Evolutionary conservation across 306 rosid genomes (phyloP).

Genomic region (Cicer pinnatifidum): DNA sequence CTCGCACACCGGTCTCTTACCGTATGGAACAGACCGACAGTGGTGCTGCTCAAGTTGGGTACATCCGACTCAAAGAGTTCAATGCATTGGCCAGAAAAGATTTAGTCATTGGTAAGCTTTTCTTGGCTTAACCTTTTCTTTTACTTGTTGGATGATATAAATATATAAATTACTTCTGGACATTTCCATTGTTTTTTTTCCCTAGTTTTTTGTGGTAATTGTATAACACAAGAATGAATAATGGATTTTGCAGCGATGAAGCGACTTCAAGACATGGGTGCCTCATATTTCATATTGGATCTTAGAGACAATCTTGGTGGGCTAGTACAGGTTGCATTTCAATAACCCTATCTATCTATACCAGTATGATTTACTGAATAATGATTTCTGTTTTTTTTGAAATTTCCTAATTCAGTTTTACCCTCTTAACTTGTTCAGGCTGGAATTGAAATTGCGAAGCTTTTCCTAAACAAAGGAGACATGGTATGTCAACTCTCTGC

Average conservation of each 20-base stretch:
- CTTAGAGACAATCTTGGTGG: constrained; percentile 99
- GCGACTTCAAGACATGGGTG: constrained; percentile 89
- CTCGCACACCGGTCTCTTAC: constrained; percentile 88
- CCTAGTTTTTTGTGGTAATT: neutral
- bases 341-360: constrained; percentile 13
- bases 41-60: constrained; percentile 72
- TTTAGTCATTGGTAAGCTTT: constrained; percentile 72
- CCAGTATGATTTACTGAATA: neutral
- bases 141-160: neutral
- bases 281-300: constrained; percentile 84
- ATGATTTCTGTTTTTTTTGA: neutral
- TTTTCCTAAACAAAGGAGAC: constrained; percentile 79
- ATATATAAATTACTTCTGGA: too few relatives aligned
- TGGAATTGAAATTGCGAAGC: constrained; percentile 93
- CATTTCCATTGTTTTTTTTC: neutral
- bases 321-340: constrained; percentile 79
- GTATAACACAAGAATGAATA: constrained; percentile 29
- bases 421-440: constrained; percentile 64
- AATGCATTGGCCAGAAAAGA: constrained; percentile 96
- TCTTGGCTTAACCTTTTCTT: constrained; percentile 1
- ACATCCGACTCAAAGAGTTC: constrained; percentile 89
- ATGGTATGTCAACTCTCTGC: constrained; percentile 59
- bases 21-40: constrained; percentile 74
- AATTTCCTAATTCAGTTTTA: constrained; percentile 41
- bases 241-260: constrained; percentile 78